Evolutionary conservation across 1,284 basidiomycete species (phyloP).

Genomic region (Trichosporon inkin): DNA sequence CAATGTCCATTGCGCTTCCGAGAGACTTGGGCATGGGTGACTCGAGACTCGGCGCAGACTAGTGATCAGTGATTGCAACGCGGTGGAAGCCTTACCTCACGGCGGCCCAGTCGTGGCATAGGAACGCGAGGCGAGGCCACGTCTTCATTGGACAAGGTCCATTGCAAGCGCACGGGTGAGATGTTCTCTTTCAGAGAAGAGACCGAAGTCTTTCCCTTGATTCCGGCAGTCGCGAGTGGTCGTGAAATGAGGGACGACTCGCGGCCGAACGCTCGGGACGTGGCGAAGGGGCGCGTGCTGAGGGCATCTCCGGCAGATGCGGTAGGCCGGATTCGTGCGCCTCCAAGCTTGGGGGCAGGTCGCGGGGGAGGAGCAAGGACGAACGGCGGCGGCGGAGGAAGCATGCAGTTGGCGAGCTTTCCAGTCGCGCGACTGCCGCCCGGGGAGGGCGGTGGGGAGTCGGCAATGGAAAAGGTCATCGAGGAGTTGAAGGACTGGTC

Average conservation of each 20-base stretch:
- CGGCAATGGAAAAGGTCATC: slow-evolving; percentile 38
- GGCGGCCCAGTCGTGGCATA: slow-evolving; percentile 29
- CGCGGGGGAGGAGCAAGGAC: slow-evolving; percentile 28
- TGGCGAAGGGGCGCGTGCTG: slow-evolving; percentile 1
- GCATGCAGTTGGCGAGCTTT: slow-evolving; percentile 17
- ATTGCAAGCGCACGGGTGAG: slow-evolving; percentile 36
- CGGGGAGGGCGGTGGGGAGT: slow-evolving; percentile 26
- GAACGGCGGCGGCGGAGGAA: slow-evolving; percentile 30
- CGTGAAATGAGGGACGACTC: slow-evolving; percentile 35
- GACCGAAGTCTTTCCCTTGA: slow-evolving; percentile 9
- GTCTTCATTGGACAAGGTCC: slow-evolving; percentile 40
- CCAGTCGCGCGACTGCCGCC: slow-evolving; percentile 13
- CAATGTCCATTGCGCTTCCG: slow-evolving; percentile 37
- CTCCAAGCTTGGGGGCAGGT: slow-evolving; percentile 14
- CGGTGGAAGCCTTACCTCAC: slow-evolving; percentile 29
- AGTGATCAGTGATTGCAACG: neutral
- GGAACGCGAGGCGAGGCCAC: slow-evolving; percentile 27
- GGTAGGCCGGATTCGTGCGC: neutral
- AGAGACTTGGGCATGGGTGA: slow-evolving; percentile 9
- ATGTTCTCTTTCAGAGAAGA: neutral
- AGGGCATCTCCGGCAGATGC: neutral
- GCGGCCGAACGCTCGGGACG: slow-evolving; percentile 35
- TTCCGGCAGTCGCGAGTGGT: slow-evolving; percentile 10
- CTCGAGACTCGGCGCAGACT: slow-evolving; percentile 21
- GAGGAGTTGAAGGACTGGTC: slow-evolving; percentile 51